Evolutionary conservation across 768 basidiomycete species (phyloP).

Genomic region (Psilocybe subaeruginosa): DNA sequence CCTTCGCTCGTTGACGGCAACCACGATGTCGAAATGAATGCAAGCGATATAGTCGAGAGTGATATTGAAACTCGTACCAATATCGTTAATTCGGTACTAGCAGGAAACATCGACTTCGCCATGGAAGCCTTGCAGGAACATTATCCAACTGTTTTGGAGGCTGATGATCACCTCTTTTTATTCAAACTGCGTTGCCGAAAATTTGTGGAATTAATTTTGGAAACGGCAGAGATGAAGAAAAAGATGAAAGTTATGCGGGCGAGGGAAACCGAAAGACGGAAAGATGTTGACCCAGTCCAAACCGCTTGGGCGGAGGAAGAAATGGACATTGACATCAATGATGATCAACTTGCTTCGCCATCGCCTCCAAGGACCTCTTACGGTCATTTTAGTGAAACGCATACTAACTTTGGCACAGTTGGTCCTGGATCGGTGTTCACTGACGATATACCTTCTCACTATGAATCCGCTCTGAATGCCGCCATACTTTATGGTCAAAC

Average conservation of each 20-base stretch:
- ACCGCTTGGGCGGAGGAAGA: constrained; percentile 43
- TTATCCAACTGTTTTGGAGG: constrained; percentile 67
- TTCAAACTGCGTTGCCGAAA: constrained; percentile 85
- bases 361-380: constrained; percentile 24
- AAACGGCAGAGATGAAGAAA: constrained; percentile 72
- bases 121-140: constrained; percentile 55
- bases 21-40: constrained; percentile 53
- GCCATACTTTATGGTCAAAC: constrained; percentile 78
- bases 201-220: constrained; percentile 81
- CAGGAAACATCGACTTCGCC: constrained; percentile 74
- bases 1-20: constrained; percentile 19
- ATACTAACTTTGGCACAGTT: neutral
- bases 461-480: constrained; percentile 61
- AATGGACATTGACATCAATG: constrained; percentile 68
- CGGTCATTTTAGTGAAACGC: constrained; percentile 8
- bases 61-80: constrained; percentile 71
- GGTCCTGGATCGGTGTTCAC: constrained; percentile 3
- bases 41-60: constrained; percentile 34
- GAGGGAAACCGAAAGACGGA: constrained; percentile 25
- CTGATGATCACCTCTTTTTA: constrained; percentile 70
- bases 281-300: constrained; percentile 14
- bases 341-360: constrained; percentile 30
- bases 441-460: constrained; percentile 33
- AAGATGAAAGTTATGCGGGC: constrained; percentile 46
- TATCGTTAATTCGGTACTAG: constrained; percentile 68